A percentile compares a stretch with the other conserved stretches of the same genome.
These are phyloP conservation scores for Ettlia oleoabundans DNA, from an alignment of 139 green algal species.

Conservation along the genomic window DNA sequence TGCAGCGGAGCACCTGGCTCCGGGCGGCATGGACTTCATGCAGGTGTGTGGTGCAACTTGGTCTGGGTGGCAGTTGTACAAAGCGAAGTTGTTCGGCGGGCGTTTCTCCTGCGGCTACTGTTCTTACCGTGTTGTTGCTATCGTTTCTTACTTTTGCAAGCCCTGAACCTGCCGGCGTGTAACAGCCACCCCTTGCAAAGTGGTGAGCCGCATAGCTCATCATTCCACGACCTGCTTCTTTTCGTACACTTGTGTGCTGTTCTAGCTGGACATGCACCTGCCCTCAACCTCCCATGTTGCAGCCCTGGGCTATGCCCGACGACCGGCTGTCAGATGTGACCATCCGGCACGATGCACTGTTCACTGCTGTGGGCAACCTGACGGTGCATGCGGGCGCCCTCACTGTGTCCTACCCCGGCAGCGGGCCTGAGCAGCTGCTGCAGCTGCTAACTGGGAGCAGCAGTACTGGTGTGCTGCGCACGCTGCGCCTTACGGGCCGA, in stretches of 20 bases:
- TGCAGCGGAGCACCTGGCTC: not conserved
- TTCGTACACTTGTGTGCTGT: no score
- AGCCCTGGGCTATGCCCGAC: not conserved
- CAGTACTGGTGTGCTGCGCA: not conserved
- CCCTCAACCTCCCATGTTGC: not conserved
- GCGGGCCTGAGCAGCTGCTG: not conserved
- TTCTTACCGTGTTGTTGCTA: no score
- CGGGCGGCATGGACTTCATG: not conserved
- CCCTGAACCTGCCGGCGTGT: no score
- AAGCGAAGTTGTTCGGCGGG: no score
- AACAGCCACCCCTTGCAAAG: no score
- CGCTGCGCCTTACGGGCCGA: constrained; percentile 12
- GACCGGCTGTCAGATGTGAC: constrained; percentile 12
- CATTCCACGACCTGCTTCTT: no score
- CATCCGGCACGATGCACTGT: constrained; percentile 14
- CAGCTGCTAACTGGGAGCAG: not conserved
- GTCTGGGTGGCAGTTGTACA: not conserved
- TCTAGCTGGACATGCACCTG: no score
- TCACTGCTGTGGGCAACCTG: not conserved
- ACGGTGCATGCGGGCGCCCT: constrained; percentile 9
- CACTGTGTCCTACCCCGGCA: not conserved
- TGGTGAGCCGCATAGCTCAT: no score
- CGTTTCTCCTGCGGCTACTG: no score
- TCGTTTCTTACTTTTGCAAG: no score
- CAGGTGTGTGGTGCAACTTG: not conserved